Conservation (phyloP, 768 basidiomycete genomes). For the Leucosporidium creatinivorum region DNA sequence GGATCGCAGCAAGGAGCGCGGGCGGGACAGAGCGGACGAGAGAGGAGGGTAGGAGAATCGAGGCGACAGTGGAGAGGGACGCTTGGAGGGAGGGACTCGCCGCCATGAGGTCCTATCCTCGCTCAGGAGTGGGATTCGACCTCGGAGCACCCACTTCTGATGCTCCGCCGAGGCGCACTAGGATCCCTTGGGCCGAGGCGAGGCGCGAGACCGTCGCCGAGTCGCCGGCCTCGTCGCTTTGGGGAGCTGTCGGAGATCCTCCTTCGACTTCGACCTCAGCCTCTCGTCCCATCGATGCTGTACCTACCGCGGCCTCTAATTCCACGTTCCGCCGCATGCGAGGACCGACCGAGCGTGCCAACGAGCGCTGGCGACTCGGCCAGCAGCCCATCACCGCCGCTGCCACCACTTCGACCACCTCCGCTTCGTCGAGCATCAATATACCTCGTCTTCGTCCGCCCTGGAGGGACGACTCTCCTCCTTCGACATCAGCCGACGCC, state of each 20-base stretch:
- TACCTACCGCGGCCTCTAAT: too few relatives aligned
- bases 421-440: neutral
- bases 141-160: too few relatives aligned
- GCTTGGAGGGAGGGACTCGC: neutral
- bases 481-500: neutral
- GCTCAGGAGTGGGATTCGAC: too few relatives aligned
- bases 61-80: neutral
- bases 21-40: too few relatives aligned
- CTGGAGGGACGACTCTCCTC: neutral
- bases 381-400: neutral
- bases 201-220: neutral
- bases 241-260: neutral
- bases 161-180: neutral
- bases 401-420: constrained; percentile 1
- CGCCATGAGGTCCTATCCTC: neutral
- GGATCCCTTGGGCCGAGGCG: neutral
- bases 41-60: neutral
- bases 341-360: constrained; percentile 13
- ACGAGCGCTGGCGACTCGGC: constrained; percentile 21
- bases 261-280: neutral
- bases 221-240: neutral
- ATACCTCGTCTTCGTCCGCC: neutral
- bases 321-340: neutral
- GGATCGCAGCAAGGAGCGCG: too few relatives aligned
- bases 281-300: too few relatives aligned